phyloP scores from a whole-genome alignment of 306 rosid genomes.

The Cercis canadensis region DNA sequence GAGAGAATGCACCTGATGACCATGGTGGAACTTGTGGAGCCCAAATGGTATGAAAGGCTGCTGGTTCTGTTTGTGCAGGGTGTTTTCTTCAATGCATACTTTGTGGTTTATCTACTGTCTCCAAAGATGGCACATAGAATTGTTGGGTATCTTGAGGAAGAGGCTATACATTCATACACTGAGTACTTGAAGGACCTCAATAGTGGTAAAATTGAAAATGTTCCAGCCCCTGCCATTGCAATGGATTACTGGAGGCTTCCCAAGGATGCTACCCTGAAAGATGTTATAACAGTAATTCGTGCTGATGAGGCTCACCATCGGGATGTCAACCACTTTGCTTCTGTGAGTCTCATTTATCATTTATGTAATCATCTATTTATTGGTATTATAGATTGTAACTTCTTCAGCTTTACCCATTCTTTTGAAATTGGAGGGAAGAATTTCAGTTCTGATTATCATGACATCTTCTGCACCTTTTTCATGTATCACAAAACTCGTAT shows the following conservation, averaged over 20 bases:
- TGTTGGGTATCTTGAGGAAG: slow-evolving; percentile 56
- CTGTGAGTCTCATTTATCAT: slow-evolving; percentile 35
- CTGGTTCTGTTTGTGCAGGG: slow-evolving; percentile 55
- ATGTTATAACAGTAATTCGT: slow-evolving; percentile 54
- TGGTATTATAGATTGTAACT: neutral
- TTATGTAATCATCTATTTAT: neutral
- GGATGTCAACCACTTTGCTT: slow-evolving; percentile 56
- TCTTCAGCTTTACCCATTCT: too few relatives aligned
- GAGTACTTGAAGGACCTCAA: slow-evolving; percentile 45
- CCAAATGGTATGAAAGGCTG: slow-evolving; percentile 52
- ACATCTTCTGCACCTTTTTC: too few relatives aligned
- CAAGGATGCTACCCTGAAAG: slow-evolving; percentile 46
- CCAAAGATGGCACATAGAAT: slow-evolving; percentile 52
- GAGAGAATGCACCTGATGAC: slow-evolving; percentile 61
- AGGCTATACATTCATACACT: slow-evolving; percentile 52
- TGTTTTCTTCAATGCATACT: slow-evolving; percentile 54
- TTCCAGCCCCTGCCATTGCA: slow-evolving; percentile 51
- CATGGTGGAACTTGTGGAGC: slow-evolving; percentile 54
- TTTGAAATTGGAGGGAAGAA: too few relatives aligned
- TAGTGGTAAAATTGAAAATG: slow-evolving; percentile 44
- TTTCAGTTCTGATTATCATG: too few relatives aligned
- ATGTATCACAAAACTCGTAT: too few relatives aligned
- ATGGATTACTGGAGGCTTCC: slow-evolving; percentile 61
- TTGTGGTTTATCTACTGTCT: slow-evolving; percentile 41
- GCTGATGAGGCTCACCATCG: slow-evolving; percentile 60